Evolutionary conservation across 805 yeast genomes (phyloP), one percentile per base, ranked within the genome.

Genomic region (Starmerella bombicola): DNA sequence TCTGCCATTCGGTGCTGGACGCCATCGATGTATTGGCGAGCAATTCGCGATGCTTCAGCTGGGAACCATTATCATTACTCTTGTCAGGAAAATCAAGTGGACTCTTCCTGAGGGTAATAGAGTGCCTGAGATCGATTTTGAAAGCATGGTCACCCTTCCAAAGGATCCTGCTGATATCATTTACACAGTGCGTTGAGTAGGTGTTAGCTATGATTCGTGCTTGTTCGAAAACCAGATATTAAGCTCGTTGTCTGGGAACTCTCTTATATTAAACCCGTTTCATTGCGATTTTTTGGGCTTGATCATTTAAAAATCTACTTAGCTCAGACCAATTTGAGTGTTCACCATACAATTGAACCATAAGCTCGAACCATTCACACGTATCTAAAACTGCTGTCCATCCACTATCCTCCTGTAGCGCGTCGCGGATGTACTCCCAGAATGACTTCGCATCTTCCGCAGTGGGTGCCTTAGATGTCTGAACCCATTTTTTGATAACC

Each of bases 1-100:
- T 65, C 74, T 91, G 60, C 98, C 98, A 41, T 91, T 91, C 57
- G 98, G 98, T 54, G 98, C 97, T 63, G 98, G 98, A 52, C 81
- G 98, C 71, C 98, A 91, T 63, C 80, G 98, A 68, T 91, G 98
- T 67, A 88, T 91, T 57, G 98, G 98, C 60, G 98, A 91, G 65
- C 97, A 88, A 61, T 91, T 91, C 66, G 98, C 98, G 20, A 83
- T 78, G 62, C 76, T 79, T 51, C 98, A 91, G 69, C 72, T 91
- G 50, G 95, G 95, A 37, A 77, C 91, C 37, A 69, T 91, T 46
- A 67, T 91, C 57, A 64, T 82, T 29, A 73, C 84, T 15, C 81
- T 69, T 59, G 70, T 88, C 25, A 80, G 78, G 62, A 76, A 79
- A 46, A 64, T 81, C 59, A 78, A 71, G 59, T 86, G 95, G 95